Base-by-base conservation (phyloP, 1,284 basidiomycete genomes). In the Marasmius fiardii region DNA sequence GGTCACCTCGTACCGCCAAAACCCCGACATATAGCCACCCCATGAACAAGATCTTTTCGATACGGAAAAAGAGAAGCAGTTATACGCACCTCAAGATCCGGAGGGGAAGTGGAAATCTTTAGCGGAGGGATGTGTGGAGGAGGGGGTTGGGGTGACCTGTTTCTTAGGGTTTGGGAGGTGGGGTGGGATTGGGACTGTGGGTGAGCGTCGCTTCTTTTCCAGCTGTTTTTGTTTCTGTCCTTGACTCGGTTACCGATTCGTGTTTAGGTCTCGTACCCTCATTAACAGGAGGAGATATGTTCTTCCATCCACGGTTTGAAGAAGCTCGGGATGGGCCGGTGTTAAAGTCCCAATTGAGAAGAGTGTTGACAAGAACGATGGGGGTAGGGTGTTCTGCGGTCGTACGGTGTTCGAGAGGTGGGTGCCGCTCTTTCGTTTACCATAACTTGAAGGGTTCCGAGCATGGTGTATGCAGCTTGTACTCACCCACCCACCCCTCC, bases 131-230 rank as follows among this genome's bases (percentile, higher is more conserved):
- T 91, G 92, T 62, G 90, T 89, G 3, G 88, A 94, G 60, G 85
- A 90, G 52, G 97, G 97, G 16, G 82, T 99, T 37, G 96, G 94
- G 1, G 86, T 98, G 59, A 95, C 88, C 67, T 94, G 69, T 96
- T 97, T 72, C 77, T 98, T 35, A 93, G 93, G 56, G n/a, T n/a
- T n/a, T n/a, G n/a, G n/a, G n/a, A n/a, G n/a, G n/a, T n/a, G n/a
- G n/a, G n/a, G n/a, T n/a, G n/a, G n/a, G n/a, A n/a, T n/a, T n/a
- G n/a, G n/a, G n/a, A n/a, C n/a, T n/a, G n/a, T n/a, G n/a, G n/a
- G n/a, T n/a, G n/a, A n/a, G n/a, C n/a, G n/a, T n/a, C n/a, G n/a
- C n/a, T n/a, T n/a, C n/a, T n/a, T n/a, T n/a, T n/a, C n/a, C n/a
- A n/a, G 66, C 21, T 6, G 11, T 10, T 2, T 50, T 26, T 51